A percentile compares a stretch with the other conserved stretches of the same genome.
Conservation (phyloP, 2,329 filamentous ascomycete genomes). For the Aspergillus viridinutans region DNA sequence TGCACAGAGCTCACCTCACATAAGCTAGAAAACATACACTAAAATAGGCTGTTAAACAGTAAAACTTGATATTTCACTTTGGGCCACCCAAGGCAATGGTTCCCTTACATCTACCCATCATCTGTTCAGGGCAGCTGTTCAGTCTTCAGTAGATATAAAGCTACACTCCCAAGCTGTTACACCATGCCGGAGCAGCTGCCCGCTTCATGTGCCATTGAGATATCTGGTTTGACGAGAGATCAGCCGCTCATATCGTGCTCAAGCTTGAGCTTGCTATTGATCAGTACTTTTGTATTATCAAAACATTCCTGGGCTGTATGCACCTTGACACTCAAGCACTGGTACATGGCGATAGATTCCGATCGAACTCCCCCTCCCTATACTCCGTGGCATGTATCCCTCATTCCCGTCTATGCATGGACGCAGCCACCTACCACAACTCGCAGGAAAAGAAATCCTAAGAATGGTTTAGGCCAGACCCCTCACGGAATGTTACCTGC, state of each 20-base stretch:
- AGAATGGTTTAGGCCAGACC: not conserved
- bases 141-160: not conserved
- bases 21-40: not conserved
- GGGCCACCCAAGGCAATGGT: not conserved
- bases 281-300: not conserved
- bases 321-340: not conserved
- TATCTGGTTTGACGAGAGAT: constrained; percentile 9
- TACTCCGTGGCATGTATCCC: not conserved
- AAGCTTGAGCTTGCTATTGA: not conserved
- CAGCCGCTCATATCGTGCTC: constrained; percentile 5
- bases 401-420: not conserved
- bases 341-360: not conserved
- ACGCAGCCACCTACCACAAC: not conserved
- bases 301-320: not conserved
- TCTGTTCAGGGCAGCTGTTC: constrained; percentile 1
- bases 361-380: constrained; percentile 1
- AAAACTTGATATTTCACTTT: not conserved
- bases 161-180: not conserved
- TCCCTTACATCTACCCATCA: constrained; percentile 2
- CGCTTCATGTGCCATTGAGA: constrained; percentile 1
- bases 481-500: not conserved
- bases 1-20: not conserved
- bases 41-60: not conserved
- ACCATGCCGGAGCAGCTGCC: constrained; percentile 4
- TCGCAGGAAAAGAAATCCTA: constrained; percentile 8